phyloP scores from a whole-genome alignment of 768 basidiomycete species.

The Russula ochroleuca region DNA sequence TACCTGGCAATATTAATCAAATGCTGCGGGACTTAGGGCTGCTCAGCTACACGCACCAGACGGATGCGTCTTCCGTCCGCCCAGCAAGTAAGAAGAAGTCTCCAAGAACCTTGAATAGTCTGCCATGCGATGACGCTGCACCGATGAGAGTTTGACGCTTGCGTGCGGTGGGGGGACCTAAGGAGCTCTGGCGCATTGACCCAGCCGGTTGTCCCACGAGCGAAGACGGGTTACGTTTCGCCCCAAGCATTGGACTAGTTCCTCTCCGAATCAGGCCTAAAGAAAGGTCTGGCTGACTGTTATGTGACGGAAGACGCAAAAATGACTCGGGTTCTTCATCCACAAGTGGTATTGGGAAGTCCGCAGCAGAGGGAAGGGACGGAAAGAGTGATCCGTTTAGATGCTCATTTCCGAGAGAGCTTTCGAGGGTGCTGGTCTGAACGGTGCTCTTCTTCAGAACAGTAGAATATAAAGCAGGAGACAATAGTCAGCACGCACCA shows the following conservation, averaged over 20 bases:
- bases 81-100: conserved; percentile 88
- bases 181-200: conserved; percentile 49
- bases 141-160: conserved; percentile 63
- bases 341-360: conserved; percentile 57
- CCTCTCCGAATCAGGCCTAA: conserved; percentile 29
- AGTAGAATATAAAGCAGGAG: neutral
- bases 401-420: conserved; percentile 80
- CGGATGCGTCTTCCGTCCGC: conserved; percentile 71
- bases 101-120: conserved; percentile 82
- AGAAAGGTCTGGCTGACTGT: conserved; percentile 53
- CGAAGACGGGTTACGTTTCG: conserved; percentile 55
- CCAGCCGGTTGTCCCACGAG: conserved; percentile 35
- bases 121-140: conserved; percentile 72
- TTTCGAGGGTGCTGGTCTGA: conserved; percentile 76
- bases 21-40: conserved; percentile 22
- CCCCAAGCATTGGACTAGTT: conserved; percentile 33
- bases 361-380: conserved; percentile 52
- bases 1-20: conserved; percentile 52
- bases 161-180: conserved; percentile 44
- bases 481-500: conserved; percentile 52
- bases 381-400: conserved; percentile 69
- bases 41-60: conserved; percentile 53
- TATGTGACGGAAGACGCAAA: conserved; percentile 46
- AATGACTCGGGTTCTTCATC: conserved; percentile 43
- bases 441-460: neutral